These are phyloP conservation scores for Westerdykella sp. DNA, from an alignment of 2,329 filamentous ascomycete species.

Conservation along the genomic window DNA sequence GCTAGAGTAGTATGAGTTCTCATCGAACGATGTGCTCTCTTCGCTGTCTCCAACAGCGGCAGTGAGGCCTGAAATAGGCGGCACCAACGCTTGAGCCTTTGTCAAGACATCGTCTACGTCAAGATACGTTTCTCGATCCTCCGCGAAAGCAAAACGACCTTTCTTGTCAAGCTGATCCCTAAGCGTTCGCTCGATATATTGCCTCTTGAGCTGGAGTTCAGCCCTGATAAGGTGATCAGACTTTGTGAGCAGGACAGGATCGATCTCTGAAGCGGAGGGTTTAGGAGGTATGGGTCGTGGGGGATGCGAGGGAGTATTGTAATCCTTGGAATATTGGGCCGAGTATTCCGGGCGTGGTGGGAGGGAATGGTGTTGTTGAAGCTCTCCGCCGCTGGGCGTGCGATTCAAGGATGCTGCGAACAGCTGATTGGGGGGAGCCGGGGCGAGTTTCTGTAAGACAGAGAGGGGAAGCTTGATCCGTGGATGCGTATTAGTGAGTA, in stretches of 20 bases:
- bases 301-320: constrained; percentile 17
- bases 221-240: constrained; percentile 77
- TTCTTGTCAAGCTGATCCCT: constrained; percentile 68
- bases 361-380: constrained; percentile 24
- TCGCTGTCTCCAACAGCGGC: constrained; percentile 54
- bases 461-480: constrained; percentile 53
- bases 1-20: constrained; percentile 95
- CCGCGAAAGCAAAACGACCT: constrained; percentile 38
- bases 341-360: constrained; percentile 28
- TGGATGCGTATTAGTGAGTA: constrained; percentile 70
- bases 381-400: neutral
- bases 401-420: neutral
- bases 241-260: constrained; percentile 79
- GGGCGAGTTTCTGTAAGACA: constrained; percentile 42
- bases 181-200: constrained; percentile 70
- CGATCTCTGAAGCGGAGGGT: constrained; percentile 60
- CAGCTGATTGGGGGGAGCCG: constrained; percentile 17
- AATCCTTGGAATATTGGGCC: constrained; percentile 17
- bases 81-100: constrained; percentile 66
- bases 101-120: constrained; percentile 39
- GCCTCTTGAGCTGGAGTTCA: constrained; percentile 71
- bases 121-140: constrained; percentile 42
- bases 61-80: constrained; percentile 56
- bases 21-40: constrained; percentile 77
- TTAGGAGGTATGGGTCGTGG: constrained; percentile 34